These are phyloP conservation scores for Leptosphaerulina australis DNA, from an alignment of 2,329 filamentous ascomycete species.

Conservation along the genomic window DNA sequence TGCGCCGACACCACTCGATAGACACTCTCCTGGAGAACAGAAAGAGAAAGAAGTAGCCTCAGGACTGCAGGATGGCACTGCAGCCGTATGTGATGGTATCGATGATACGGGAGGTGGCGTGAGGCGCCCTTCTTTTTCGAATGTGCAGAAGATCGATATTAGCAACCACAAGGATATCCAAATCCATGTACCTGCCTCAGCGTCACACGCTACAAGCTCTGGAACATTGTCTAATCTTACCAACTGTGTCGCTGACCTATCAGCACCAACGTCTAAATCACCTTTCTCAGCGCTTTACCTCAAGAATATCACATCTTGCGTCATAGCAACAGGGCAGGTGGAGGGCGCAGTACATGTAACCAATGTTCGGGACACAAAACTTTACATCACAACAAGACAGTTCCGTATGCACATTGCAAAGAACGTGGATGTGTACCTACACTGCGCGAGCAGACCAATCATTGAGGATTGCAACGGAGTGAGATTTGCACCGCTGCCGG, in stretches of 20 bases:
- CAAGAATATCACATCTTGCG: slow-evolving; percentile 70
- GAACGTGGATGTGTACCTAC: slow-evolving; percentile 82
- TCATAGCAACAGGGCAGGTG: slow-evolving; percentile 80
- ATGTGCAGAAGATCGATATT: slow-evolving; percentile 65
- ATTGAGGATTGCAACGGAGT: slow-evolving; percentile 86
- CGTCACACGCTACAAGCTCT: slow-evolving; percentile 72
- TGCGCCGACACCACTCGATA: slow-evolving; percentile 49
- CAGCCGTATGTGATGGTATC: neutral
- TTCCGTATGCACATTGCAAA: slow-evolving; percentile 89
- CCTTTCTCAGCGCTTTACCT: slow-evolving; percentile 72
- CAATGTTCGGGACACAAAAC: slow-evolving; percentile 71
- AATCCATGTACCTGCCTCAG: slow-evolving; percentile 76
- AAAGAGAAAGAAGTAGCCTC: slow-evolving; percentile 33
- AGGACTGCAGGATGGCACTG: neutral
- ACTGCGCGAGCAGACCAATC: slow-evolving; percentile 83
- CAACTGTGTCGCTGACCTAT: slow-evolving; percentile 80
- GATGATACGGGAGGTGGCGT: slow-evolving; percentile 20
- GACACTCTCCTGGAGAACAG: slow-evolving; percentile 41
- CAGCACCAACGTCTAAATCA: slow-evolving; percentile 61
- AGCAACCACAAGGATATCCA: slow-evolving; percentile 70
- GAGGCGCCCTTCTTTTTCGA: slow-evolving; percentile 62
- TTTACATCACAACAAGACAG: slow-evolving; percentile 77
- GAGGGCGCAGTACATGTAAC: slow-evolving; percentile 85
- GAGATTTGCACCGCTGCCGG: slow-evolving; percentile 78
- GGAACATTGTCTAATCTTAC: slow-evolving; percentile 73